Evolutionary conservation across 1,284 basidiomycete species (phyloP).

Genomic region (Tylopilus sp.): DNA sequence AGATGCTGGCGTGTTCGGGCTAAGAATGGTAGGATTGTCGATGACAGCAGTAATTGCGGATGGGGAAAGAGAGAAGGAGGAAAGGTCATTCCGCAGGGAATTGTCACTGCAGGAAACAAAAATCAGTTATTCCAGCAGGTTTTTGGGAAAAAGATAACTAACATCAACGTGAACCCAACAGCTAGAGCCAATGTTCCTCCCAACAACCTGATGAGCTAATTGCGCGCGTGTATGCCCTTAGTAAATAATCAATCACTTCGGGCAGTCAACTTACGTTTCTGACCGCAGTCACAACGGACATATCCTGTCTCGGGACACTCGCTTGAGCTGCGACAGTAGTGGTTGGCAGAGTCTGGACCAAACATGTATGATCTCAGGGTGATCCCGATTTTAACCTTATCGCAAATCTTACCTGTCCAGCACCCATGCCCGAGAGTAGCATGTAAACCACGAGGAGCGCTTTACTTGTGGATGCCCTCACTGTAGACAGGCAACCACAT

Average conservation of each 20-base stretch:
- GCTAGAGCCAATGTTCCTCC: conserved; percentile 66
- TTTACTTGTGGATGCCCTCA: conserved; percentile 49
- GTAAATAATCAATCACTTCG: neutral
- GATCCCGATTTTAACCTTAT: neutral
- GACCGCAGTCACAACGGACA: conserved; percentile 70
- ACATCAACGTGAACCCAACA: conserved; percentile 59
- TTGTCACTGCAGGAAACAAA: conserved; percentile 47
- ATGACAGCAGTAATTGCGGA: conserved; percentile 43
- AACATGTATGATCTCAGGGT: conserved; percentile 3
- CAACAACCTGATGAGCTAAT: conserved; percentile 60
- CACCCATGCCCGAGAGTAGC: conserved; percentile 66
- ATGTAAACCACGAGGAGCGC: conserved; percentile 65
- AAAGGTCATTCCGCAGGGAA: conserved; percentile 46
- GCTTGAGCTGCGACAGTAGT: conserved; percentile 70
- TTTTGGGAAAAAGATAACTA: conserved; percentile 14
- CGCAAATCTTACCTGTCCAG: conserved; percentile 50
- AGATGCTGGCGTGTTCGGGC: conserved; percentile 31
- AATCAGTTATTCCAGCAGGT: neutral
- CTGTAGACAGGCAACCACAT: conserved; percentile 65
- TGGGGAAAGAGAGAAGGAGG: conserved; percentile 36
- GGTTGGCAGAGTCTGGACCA: conserved; percentile 55
- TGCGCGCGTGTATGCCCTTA: conserved; percentile 1
- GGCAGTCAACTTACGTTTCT: conserved; percentile 50
- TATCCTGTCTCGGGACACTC: conserved; percentile 61
- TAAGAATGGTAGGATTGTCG: conserved; percentile 50